Evolutionary conservation across 2,329 filamentous ascomycete genomes (phyloP), one percentile per base, ranked within the genome.

Genomic region (Fusarium setosum): DNA sequence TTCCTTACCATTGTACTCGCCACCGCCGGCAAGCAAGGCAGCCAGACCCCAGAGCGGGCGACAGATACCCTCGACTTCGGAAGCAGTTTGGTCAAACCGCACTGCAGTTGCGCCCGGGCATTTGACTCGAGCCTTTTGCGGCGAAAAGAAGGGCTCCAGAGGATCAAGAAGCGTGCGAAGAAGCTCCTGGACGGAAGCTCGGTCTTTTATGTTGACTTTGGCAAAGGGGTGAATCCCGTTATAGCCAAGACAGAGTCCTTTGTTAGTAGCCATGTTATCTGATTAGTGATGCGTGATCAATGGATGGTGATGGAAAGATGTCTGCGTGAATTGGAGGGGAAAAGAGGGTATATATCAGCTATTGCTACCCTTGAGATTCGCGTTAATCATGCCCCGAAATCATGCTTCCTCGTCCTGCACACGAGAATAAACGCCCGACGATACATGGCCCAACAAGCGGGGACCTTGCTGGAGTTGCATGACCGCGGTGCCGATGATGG

Each of bases 1-100:
- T 53, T 87, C 78, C 1, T 88, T 87, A 2, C 86, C 87, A 12
- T 82, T 79, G 73, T 92, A 94, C 35, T 85, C 79, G 49, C 87
- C 89, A 6, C 86, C 87, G 8, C 92, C 91, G 8, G 88, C 91
- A 7, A 94, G 80, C 15, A 94, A 80, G 15, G 89, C 88, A 4
- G 90, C 89, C 17, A 94, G 78, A 2, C 88, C 92, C 92, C 92
- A 94, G 49, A 94, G 82, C 0, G 92, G 92, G 2, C 92, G 86
- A 41, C 89, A 90, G 72, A 90, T 89, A 21, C 91, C 91, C 77
- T 95, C 92, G 31, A 94, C 85, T 72, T 94, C 91, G 2, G 91
- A 91, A 9, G 90, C 92, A 2, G 88, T 86, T 75, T 93, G 89
- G 73, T 94, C 92, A 75, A 94, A 94, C 23, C 91, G 83, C 18